Conservation (phyloP, 2,329 filamentous ascomycete species). For the Fulvia fulva region DNA sequence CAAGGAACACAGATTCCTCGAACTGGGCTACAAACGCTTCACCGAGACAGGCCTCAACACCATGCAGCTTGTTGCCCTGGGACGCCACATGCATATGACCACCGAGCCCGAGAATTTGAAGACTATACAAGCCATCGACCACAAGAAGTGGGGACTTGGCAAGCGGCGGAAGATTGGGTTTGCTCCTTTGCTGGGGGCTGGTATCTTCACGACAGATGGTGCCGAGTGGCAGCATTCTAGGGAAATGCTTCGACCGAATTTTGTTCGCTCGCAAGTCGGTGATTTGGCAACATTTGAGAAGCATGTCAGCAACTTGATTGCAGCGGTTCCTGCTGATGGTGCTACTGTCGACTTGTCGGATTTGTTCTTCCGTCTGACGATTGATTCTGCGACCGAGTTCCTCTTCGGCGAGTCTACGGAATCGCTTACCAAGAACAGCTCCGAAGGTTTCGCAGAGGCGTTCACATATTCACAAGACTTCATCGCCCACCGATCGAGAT, state of each 20-base stretch:
- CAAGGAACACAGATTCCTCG: slow-evolving; percentile 37
- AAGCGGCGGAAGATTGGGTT: slow-evolving; percentile 35
- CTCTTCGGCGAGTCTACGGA: slow-evolving; percentile 54
- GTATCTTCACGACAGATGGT: slow-evolving; percentile 46
- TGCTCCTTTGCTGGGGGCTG: slow-evolving; percentile 41
- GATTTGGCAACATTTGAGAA: slow-evolving; percentile 57
- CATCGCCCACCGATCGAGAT: slow-evolving; percentile 26
- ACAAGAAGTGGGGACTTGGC: slow-evolving; percentile 46
- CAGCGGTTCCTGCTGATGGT: slow-evolving; percentile 51
- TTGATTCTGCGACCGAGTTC: slow-evolving; percentile 66
- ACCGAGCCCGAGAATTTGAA: slow-evolving; percentile 49
- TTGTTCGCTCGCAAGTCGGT: slow-evolving; percentile 50
- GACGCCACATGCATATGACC: slow-evolving; percentile 36
- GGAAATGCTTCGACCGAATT: slow-evolving; percentile 52
- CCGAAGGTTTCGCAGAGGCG: slow-evolving; percentile 32
- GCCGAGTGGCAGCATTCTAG: slow-evolving; percentile 36
- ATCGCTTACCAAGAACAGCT: slow-evolving; percentile 24
- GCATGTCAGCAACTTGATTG: slow-evolving; percentile 56
- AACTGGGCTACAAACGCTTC: slow-evolving; percentile 34
- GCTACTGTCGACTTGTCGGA: slow-evolving; percentile 58
- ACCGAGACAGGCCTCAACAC: slow-evolving; percentile 31
- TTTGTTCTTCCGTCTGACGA: slow-evolving; percentile 61
- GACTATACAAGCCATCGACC: slow-evolving; percentile 42
- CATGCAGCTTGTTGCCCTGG: slow-evolving; percentile 38
- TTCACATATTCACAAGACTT: slow-evolving; percentile 32